A percentile compares a stretch with the other conserved stretches of the same genome.
Conservation (phyloP, 2,329 filamentous ascomycete species). For the Verticillium longisporum region DNA sequence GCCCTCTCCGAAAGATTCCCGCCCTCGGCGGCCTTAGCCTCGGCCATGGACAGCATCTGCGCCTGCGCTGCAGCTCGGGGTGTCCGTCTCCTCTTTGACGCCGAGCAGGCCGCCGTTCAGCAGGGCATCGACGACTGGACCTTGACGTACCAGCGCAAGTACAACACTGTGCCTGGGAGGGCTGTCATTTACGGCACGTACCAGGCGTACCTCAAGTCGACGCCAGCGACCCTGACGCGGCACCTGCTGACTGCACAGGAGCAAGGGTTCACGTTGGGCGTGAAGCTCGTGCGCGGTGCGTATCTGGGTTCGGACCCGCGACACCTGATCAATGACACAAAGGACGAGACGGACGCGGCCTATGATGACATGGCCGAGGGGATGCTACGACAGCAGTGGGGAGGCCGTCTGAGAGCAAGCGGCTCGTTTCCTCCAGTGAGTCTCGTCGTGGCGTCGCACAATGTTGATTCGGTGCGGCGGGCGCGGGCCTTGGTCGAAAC, state of each 20-base stretch:
- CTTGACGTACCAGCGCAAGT: conserved; percentile 66
- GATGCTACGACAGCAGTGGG: conserved; percentile 60
- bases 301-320: conserved; percentile 66
- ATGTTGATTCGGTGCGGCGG: conserved; percentile 60
- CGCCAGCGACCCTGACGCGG: conserved; percentile 45
- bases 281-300: conserved; percentile 71
- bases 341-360: conserved; percentile 60
- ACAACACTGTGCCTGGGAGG: conserved; percentile 55
- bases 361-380: conserved; percentile 68
- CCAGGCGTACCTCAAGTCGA: conserved; percentile 67
- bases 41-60: conserved; percentile 70
- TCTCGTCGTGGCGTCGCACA: conserved; percentile 78
- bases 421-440: conserved; percentile 49
- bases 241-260: conserved; percentile 54
- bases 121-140: conserved; percentile 77
- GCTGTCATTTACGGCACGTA: conserved; percentile 77
- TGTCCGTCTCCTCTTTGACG: conserved; percentile 74
- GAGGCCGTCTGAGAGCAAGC: conserved; percentile 12
- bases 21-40: conserved; percentile 57
- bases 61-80: conserved; percentile 61
- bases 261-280: conserved; percentile 59
- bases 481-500: conserved; percentile 45
- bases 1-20: conserved; percentile 55
- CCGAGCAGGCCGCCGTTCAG: conserved; percentile 76
- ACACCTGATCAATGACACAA: conserved; percentile 64